Conservation (phyloP, 768 basidiomycete genomes). For the Clitopilus hobsonii region DNA sequence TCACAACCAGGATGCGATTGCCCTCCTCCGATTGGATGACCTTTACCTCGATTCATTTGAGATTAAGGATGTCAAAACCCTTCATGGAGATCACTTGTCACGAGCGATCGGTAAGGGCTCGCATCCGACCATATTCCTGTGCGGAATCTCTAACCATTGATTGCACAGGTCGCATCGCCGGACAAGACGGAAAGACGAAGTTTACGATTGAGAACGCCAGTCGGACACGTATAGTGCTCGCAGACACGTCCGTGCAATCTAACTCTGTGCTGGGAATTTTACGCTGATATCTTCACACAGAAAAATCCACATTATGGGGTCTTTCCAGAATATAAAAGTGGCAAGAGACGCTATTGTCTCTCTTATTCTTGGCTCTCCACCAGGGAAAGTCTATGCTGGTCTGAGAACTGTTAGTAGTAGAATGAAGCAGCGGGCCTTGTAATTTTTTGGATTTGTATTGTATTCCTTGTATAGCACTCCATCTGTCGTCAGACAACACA, state of each 20-base stretch:
- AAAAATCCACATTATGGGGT: slow-evolving; percentile 98
- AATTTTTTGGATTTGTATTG: slow-evolving; percentile 12
- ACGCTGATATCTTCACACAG: slow-evolving; percentile 34
- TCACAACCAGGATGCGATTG: slow-evolving; percentile 78
- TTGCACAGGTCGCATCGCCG: slow-evolving; percentile 84
- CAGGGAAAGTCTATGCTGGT: slow-evolving; percentile 90
- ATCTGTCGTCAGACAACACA: neutral
- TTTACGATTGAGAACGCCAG: slow-evolving; percentile 98
- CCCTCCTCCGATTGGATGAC: slow-evolving; percentile 91
- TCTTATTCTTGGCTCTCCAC: slow-evolving; percentile 91
- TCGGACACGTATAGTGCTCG: slow-evolving; percentile 95
- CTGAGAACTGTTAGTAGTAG: slow-evolving; percentile 87
- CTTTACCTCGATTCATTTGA: slow-evolving; percentile 98
- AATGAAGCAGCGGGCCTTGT: slow-evolving; percentile 90
- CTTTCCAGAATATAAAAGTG: slow-evolving; percentile 97
- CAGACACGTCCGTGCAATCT: slow-evolving; percentile 75
- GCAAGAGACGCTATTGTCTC: slow-evolving; percentile 96
- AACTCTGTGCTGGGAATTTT: slow-evolving; percentile 3
- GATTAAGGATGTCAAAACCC: slow-evolving; percentile 97
- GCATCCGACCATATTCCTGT: neutral
- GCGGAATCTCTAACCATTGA: slow-evolving; percentile 5
- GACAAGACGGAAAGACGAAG: slow-evolving; percentile 97
- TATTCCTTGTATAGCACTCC: neutral
- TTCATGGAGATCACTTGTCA: slow-evolving; percentile 97
- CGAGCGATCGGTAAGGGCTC: slow-evolving; percentile 81